Conservation (phyloP, 106 monocot species). For the Dendrobium huoshanense region DNA sequence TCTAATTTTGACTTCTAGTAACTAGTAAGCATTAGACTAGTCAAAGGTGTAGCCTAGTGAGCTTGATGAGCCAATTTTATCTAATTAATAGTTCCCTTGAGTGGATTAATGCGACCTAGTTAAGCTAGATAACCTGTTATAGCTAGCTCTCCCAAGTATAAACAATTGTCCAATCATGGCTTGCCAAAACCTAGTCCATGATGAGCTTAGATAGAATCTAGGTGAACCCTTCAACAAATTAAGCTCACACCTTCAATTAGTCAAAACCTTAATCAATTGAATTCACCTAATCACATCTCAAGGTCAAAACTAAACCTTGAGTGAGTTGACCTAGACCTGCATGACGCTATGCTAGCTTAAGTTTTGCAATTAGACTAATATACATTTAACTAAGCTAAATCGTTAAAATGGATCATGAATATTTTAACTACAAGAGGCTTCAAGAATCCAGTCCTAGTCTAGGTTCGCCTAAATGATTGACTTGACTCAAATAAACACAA, state of each 20-base stretch:
- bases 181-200: background rate
- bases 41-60: background rate
- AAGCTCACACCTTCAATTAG: too few species aligned
- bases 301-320: too few species aligned
- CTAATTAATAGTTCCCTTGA: background rate
- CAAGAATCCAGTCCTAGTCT: background rate
- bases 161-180: too few species aligned
- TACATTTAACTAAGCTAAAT: too few species aligned
- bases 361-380: too few species aligned
- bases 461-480: background rate
- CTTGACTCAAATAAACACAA: background rate
- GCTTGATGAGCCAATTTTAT: background rate
- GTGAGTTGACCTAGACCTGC: too few species aligned
- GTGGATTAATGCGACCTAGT: background rate
- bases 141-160: too few species aligned
- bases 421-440: background rate
- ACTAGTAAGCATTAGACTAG: conserved; percentile 1
- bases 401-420: background rate
- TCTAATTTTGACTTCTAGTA: background rate
- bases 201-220: background rate
- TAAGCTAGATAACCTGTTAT: background rate
- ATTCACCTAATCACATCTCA: too few species aligned
- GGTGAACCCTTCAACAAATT: too few species aligned
- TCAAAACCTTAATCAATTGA: too few species aligned
- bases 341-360: too few species aligned